Percentiles rank a stretch among this genome's conserved stretches.
These are phyloP conservation scores for Sporobolomyces roseus DNA, from an alignment of 768 basidiomycete genomes.

Conservation along the genomic window DNA sequence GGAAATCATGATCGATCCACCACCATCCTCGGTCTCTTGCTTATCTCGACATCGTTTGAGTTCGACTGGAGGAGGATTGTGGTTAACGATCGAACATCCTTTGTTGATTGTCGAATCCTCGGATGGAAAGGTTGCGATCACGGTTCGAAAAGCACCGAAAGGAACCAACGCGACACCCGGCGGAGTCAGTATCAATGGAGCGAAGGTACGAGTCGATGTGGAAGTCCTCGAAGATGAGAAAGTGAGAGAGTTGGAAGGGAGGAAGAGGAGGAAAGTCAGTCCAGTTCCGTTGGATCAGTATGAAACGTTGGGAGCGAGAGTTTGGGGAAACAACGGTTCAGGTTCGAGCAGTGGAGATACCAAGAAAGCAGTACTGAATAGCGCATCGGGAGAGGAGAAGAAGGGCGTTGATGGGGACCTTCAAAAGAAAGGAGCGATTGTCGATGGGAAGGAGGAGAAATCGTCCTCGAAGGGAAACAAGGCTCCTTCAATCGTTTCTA, in stretches of 20 bases:
- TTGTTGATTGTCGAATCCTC: constrained; percentile 50
- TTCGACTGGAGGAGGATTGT: constrained; percentile 78
- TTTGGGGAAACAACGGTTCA: background rate
- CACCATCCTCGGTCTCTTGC: constrained; percentile 74
- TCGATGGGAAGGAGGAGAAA: background rate
- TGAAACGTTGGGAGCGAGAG: constrained; percentile 30
- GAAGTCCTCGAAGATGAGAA: constrained; percentile 84
- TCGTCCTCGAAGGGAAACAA: background rate
- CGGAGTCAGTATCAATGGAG: constrained; percentile 60
- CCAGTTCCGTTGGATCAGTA: constrained; percentile 88
- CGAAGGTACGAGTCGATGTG: constrained; percentile 74
- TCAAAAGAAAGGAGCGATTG: background rate
- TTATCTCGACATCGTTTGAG: constrained; percentile 83
- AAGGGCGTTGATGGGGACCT: background rate
- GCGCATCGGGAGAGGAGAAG: background rate
- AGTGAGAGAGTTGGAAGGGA: constrained; percentile 72
- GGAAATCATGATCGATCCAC: constrained; percentile 88
- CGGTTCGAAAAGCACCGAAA: constrained; percentile 16
- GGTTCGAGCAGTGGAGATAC: too few species aligned
- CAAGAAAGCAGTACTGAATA: background rate
- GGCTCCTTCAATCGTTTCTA: background rate
- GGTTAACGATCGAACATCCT: constrained; percentile 88
- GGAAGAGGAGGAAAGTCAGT: constrained; percentile 77
- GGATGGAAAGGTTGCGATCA: constrained; percentile 25
- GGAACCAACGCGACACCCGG: constrained; percentile 3